Conservation (phyloP, 345 rosid species). For the Populus pruinosa region DNA sequence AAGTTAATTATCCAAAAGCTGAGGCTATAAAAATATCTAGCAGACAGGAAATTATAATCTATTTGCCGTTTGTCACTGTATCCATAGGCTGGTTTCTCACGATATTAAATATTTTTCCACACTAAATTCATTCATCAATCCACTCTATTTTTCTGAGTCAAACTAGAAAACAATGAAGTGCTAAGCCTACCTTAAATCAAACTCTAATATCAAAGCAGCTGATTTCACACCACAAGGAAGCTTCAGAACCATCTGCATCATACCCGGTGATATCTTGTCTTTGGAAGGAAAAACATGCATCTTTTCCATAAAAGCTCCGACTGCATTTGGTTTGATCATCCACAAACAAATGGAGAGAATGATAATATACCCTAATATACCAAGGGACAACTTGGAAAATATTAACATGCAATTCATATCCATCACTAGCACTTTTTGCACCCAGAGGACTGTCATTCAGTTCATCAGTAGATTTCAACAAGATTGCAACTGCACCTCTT, state of each 20-base stretch:
- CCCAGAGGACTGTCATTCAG: conserved; percentile 25
- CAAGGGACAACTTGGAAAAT: too few species aligned
- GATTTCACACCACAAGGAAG: conserved; percentile 73
- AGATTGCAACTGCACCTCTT: conserved; percentile 91
- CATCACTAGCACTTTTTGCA: conserved; percentile 22
- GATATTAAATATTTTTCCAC: not conserved
- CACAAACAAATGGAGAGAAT: conserved; percentile 60
- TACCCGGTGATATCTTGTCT: conserved; percentile 87
- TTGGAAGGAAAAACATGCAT: conserved; percentile 77
- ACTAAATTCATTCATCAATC: not conserved
- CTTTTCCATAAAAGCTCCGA: conserved; percentile 50
- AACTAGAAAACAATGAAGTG: conserved; percentile 13
- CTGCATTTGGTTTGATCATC: conserved; percentile 55
- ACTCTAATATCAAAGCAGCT: conserved; percentile 71
- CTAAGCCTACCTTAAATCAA: conserved; percentile 74
- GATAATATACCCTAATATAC: conserved; percentile 55
- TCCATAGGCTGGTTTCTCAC: not conserved
- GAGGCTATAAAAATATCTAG: not conserved
- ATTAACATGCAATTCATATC: conserved; percentile 54
- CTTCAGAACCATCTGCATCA: conserved; percentile 79
- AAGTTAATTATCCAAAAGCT: not conserved
- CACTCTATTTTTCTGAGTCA: not conserved
- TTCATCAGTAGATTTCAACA: conserved; percentile 53
- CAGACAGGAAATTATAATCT: not conserved
- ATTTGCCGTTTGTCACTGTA: not conserved